These are phyloP conservation scores for Mycosphaerelloides madeirae DNA, from an alignment of 2,329 filamentous ascomycete genomes.

Conservation along the genomic window DNA sequence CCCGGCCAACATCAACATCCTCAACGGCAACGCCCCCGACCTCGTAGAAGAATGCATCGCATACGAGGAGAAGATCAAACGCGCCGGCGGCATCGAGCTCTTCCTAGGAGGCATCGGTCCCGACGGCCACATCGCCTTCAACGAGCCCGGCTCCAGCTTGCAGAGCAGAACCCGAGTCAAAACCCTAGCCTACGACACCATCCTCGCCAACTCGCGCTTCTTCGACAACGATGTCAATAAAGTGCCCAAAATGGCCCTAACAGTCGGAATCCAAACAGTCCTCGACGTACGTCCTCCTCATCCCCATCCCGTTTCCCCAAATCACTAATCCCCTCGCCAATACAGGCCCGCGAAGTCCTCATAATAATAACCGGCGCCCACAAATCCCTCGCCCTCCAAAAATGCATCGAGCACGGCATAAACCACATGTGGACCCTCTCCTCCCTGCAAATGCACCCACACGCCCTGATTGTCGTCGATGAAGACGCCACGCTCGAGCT, in stretches of 20 bases:
- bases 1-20: conserved; percentile 77
- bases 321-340: too few species aligned
- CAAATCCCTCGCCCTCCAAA: conserved; percentile 74
- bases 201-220: conserved; percentile 79
- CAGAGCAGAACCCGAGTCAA: conserved; percentile 76
- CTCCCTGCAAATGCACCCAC: conserved; percentile 71
- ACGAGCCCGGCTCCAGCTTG: conserved; percentile 77
- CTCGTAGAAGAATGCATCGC: conserved; percentile 70
- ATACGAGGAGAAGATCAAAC: conserved; percentile 74
- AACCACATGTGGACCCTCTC: conserved; percentile 92
- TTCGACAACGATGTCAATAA: conserved; percentile 68
- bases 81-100: conserved; percentile 73
- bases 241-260: conserved; percentile 77
- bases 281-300: conserved; percentile 63
- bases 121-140: conserved; percentile 86
- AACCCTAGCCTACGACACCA: conserved; percentile 81
- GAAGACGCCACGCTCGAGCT: conserved; percentile 59
- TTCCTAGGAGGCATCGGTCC: conserved; percentile 82
- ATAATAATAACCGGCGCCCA: conserved; percentile 77
- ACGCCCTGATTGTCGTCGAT: conserved; percentile 78
- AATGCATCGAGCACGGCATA: conserved; percentile 73
- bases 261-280: conserved; percentile 78
- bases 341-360: conserved; percentile 69
- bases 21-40: conserved; percentile 73
- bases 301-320: too few species aligned